Base-by-base conservation (phyloP, 1,284 basidiomycete genomes). In the Anthracocystis panici-leucophaei region DNA sequence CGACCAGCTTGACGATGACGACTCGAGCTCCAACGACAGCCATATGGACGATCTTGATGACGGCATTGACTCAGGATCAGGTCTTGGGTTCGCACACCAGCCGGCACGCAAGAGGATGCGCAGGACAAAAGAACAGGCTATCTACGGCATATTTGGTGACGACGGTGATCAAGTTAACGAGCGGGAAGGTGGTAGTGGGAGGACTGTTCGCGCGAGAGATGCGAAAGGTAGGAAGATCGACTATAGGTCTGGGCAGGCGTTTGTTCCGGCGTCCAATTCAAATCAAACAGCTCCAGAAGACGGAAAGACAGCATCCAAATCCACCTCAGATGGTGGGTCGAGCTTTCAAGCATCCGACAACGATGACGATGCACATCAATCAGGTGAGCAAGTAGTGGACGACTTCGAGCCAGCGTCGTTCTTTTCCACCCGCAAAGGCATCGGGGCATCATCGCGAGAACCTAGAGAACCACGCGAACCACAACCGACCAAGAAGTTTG, bases 91-190 rank as follows among this genome's bases (percentile, higher is more conserved):
- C 12, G 65, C 48, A 11, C 18, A n/a, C 6, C 59, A 51, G 20
- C 57, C 57, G 11, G 18, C 23, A 53, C 66, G 55, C 31, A 75
- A 48, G 56, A 64, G 40, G 55, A 76, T 60, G 65, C 68, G 42
- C 31, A 42, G 44, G 9, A 62, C 68, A 1, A 74, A 77, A 18
- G 67, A 67, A 0, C 58, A 73, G 8, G 78, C 56, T 1, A 88
- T 92, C 61, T 94, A 95, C 80, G 94, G 94, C 4, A 88, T 94
- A 0, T 95, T 94, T 86, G 93, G 88, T 0, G 90, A 91, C 1
- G 89, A 90, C 49, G 91, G 91, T 20, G 27, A 48, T 48, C 46
- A 48, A 5, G 21, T 33, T 61, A 64, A 64, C n/a, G 67, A 67
- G 21, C 25, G 50, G n/a, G 51, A 70, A 20, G 61, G 55, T 29